Evolutionary conservation across 208 protist genomes (phyloP).

Genomic region (Leishmania tropica): DNA sequence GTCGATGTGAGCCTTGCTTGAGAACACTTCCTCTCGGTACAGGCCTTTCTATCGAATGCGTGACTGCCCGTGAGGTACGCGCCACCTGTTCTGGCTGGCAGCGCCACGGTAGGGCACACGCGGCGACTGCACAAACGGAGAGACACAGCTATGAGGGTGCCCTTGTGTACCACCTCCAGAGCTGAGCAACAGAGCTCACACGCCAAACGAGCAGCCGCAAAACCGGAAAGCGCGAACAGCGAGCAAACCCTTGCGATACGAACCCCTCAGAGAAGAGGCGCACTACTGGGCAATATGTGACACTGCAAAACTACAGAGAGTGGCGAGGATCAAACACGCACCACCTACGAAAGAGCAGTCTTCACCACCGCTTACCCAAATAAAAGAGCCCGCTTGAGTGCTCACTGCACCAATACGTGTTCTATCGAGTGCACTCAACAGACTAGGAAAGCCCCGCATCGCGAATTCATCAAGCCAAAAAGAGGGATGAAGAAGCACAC

Average conservation of each 20-base stretch:
- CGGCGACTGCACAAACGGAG: neutral
- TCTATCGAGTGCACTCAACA: constrained; percentile 17
- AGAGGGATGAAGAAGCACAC: neutral
- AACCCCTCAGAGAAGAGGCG: neutral
- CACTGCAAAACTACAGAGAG: rapidly evolving
- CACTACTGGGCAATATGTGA: neutral
- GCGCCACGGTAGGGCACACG: neutral
- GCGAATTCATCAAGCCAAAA: neutral
- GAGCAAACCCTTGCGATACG: neutral
- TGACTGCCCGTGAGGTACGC: neutral
- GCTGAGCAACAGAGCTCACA: neutral
- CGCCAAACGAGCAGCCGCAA: neutral
- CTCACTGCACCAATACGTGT: neutral
- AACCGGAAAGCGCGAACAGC: no score
- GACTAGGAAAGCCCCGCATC: no score
- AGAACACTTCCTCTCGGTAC: no score
- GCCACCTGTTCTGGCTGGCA: neutral
- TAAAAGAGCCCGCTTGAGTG: no score
- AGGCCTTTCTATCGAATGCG: neutral
- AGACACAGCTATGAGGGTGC: neutral
- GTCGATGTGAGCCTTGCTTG: neutral
- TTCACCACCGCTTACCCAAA: constrained; percentile 4
- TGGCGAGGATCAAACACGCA: neutral
- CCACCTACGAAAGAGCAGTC: neutral
- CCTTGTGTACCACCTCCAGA: neutral